Base-by-base conservation (phyloP, 169 alveolate genomes). In the Cystoisospora suis region DNA sequence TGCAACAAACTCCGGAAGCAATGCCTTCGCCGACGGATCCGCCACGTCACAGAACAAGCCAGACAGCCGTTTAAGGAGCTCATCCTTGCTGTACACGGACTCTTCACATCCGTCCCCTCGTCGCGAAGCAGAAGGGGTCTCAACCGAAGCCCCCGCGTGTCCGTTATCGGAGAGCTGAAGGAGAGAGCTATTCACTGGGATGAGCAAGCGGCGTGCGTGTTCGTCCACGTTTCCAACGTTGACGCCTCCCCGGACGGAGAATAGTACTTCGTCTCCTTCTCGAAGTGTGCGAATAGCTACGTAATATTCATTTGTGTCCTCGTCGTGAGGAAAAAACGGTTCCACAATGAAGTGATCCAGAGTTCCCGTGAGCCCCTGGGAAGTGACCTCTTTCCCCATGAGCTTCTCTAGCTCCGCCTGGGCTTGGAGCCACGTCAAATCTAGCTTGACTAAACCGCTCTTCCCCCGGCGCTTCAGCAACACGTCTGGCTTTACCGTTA, bases 401-500 rank as follows among this genome's bases (percentile, higher is more conserved):
- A 7, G 56, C 61, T 44, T 40, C 81, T 36, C 7, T 80, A 87
- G 80, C 70, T 72, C 75, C 34, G 0, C 44, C 58, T 70, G 38
- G 49, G 61, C 87, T 34, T 75, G 69, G 2, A 7, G 69, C 81
- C 89, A 88, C 61, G 45, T 29, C 42, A 36, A 40, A 32, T 44
- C 79, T 81, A 93, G 75, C 40, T 90, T 89, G 61, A 93, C 87
- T 70, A 93, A 65, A 20, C 93, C 93, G 29, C 89, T 87, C 89
- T 93, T 89, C 49, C 95, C 95, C 20, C 95, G 93, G 6, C 95
- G 75, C 93, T 90, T 90, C 75, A 93, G 89, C 87, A 93, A 85
- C 89, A 89, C 93, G 61, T 93, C 95, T 23, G 95, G 94, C 92
- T 92, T 92, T 86, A 86, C 93, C 40, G 89, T 92, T 69, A 92